A percentile compares a stretch with the other conserved stretches of the same genome.
Evolutionary conservation across 352 stramenopile species (phyloP).

Genomic region (Pythium grandisporangium): DNA sequence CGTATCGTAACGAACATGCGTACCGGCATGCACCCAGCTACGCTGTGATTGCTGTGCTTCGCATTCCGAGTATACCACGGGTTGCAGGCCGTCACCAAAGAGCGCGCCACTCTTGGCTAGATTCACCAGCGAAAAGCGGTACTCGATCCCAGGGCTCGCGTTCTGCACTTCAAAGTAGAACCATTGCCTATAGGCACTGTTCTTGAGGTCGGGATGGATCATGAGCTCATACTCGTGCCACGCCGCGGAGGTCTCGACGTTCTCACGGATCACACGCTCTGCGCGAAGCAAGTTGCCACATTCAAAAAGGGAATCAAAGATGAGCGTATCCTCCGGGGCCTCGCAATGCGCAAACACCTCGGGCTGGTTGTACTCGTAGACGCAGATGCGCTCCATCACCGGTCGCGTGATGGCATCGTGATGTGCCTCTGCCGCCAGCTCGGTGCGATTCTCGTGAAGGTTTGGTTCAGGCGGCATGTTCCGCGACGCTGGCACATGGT

Average conservation of each 20-base stretch:
- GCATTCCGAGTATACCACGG: constrained; percentile 66
- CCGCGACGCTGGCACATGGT: constrained; percentile 13
- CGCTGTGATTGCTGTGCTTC: constrained; percentile 24
- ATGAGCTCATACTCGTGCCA: constrained; percentile 55
- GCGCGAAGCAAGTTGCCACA: constrained; percentile 53
- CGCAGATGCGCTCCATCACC: constrained; percentile 20
- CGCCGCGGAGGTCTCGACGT: background rate
- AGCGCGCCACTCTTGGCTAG: constrained; percentile 75
- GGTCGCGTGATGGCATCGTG: constrained; percentile 20
- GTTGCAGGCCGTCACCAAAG: constrained; percentile 74
- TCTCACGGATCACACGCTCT: constrained; percentile 41
- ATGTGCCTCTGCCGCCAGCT: constrained; percentile 25
- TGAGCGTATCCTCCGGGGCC: constrained; percentile 36
- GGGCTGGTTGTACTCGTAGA: constrained; percentile 73
- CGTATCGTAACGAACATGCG: constrained; percentile 51
- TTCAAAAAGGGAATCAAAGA: constrained; percentile 75
- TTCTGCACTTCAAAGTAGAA: constrained; percentile 87
- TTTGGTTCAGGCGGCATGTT: constrained; percentile 25
- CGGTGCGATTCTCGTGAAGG: constrained; percentile 26
- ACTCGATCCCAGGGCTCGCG: constrained; percentile 24
- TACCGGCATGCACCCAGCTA: constrained; percentile 57
- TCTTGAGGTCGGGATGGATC: constrained; percentile 74
- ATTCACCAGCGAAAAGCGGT: constrained; percentile 75
- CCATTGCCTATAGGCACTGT: constrained; percentile 83
- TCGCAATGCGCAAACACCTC: constrained; percentile 21